Conservation (phyloP, 169 alveolate species). For the Eimeria maxima region DNA sequence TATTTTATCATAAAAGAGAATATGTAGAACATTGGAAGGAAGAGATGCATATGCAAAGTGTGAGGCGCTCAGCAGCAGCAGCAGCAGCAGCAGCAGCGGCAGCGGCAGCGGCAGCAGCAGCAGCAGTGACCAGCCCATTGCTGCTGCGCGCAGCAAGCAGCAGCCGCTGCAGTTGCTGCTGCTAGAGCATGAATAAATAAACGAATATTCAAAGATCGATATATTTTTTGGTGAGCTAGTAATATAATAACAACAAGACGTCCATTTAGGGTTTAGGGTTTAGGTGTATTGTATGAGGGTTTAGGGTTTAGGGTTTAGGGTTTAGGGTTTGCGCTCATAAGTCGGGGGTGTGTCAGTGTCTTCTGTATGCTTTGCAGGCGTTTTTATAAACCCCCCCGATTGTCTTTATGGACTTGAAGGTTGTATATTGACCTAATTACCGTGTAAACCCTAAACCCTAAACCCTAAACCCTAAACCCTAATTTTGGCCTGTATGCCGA, state of each 20-base stretch:
- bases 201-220: not conserved
- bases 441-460: not conserved
- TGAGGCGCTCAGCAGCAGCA: not conserved
- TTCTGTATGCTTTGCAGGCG: not conserved
- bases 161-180: slow-evolving; percentile 16
- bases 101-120: not conserved
- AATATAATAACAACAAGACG: too few species aligned
- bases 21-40: too few species aligned
- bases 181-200: not conserved
- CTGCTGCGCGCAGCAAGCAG: not conserved
- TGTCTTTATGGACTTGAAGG: not conserved
- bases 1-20: too few species aligned
- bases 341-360: not conserved
- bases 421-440: not conserved
- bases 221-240: not conserved
- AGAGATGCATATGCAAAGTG: not conserved
- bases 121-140: not conserved
- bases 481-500: not conserved
- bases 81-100: slow-evolving; percentile 17
- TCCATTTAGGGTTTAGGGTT: not conserved
- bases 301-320: slow-evolving; percentile 17
- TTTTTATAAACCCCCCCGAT: not conserved
- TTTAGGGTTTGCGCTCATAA: not conserved
- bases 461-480: slow-evolving; percentile 30
- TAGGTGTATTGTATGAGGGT: not conserved